phyloP scores from a whole-genome alignment of 768 basidiomycete species.

The Chalciporus piperatus region DNA sequence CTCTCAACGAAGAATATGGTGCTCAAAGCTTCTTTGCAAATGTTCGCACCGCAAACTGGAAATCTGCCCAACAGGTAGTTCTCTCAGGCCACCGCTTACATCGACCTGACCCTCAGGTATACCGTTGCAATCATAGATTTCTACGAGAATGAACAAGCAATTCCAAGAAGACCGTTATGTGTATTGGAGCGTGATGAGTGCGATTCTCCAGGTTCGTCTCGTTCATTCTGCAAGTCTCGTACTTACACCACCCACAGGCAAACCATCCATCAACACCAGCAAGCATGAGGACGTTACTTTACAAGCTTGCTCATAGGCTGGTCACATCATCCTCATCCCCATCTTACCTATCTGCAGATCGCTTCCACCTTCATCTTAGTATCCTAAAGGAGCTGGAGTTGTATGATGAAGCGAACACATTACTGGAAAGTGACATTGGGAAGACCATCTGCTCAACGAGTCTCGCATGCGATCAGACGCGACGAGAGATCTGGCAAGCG shows the following conservation, averaged over 20 bases:
- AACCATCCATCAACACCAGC: constrained; percentile 61
- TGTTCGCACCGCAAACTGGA: constrained; percentile 78
- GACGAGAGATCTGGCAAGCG: constrained; percentile 65
- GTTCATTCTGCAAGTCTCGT: background rate
- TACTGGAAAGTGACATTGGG: constrained; percentile 69
- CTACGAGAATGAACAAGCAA: constrained; percentile 78
- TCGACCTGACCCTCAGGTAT: background rate
- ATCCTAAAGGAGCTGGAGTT: constrained; percentile 68
- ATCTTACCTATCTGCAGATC: constrained; percentile 64
- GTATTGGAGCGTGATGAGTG: constrained; percentile 81
- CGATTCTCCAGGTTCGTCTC: constrained; percentile 66
- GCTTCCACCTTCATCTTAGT: constrained; percentile 72
- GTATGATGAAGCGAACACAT: constrained; percentile 65
- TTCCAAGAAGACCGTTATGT: constrained; percentile 80
- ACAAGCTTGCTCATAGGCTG: constrained; percentile 75
- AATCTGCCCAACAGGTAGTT: constrained; percentile 75
- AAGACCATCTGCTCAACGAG: constrained; percentile 65
- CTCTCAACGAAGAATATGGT: constrained; percentile 78
- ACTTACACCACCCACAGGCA: constrained; percentile 47
- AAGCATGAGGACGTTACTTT: constrained; percentile 63
- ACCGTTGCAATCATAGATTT: constrained; percentile 45
- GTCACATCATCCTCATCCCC: constrained; percentile 61
- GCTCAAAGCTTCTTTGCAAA: constrained; percentile 85
- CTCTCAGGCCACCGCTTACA: background rate
- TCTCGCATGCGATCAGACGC: constrained; percentile 69